Evolutionary conservation across 2,329 filamentous ascomycete species (phyloP).

Genomic region (Parastagonospora nodorum): DNA sequence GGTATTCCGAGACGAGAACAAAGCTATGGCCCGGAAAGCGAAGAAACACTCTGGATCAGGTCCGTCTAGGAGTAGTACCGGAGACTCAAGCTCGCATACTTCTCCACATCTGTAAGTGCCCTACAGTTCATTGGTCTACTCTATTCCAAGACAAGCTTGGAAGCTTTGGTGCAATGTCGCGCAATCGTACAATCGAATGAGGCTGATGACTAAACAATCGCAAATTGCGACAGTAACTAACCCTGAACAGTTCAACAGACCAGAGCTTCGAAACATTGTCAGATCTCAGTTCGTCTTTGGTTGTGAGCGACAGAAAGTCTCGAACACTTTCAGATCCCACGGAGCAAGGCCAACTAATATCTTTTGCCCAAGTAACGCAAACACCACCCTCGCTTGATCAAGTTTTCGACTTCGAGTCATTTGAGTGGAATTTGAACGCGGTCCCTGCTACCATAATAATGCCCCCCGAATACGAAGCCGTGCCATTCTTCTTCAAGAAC

Average conservation of each 20-base stretch:
- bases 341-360: conserved; percentile 24
- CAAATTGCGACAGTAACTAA: not conserved
- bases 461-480: conserved; percentile 44
- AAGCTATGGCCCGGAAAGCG: conserved; percentile 67
- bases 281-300: conserved; percentile 13
- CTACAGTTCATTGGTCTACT: not conserved
- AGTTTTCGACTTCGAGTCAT: conserved; percentile 31
- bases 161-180: not conserved
- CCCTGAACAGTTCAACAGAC: conserved; percentile 22
- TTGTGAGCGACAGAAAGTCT: conserved; percentile 13
- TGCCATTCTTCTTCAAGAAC: conserved; percentile 50
- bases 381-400: conserved; percentile 17
- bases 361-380: conserved; percentile 20
- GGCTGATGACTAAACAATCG: not conserved
- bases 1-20: conserved; percentile 74
- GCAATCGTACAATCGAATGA: not conserved
- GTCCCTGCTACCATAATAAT: conserved; percentile 34
- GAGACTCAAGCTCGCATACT: conserved; percentile 30
- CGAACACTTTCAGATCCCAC: conserved; percentile 14
- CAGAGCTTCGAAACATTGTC: conserved; percentile 22
- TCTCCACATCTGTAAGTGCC: conserved; percentile 37
- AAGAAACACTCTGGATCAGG: conserved; percentile 49
- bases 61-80: conserved; percentile 18
- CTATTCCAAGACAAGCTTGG: not conserved
- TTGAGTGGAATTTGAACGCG: conserved; percentile 36